Percentiles rank a stretch among this genome's conserved stretches.
These are phyloP conservation scores for Flagelloscypha sp. DNA, from an alignment of 768 basidiomycete genomes.

Conservation along the genomic window DNA sequence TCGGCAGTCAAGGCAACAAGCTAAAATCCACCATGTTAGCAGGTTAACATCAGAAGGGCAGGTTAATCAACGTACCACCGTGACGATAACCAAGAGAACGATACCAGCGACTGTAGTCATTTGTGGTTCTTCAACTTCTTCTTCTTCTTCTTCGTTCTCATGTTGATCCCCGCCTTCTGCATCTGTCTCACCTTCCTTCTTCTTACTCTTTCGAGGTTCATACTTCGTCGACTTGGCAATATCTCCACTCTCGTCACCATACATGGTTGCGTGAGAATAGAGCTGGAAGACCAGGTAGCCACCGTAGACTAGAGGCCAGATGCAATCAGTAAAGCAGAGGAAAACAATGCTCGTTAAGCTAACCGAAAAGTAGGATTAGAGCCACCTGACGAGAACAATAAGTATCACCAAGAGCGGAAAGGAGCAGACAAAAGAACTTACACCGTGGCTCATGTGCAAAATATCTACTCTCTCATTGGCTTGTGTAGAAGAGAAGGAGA, in stretches of 20 bases:
- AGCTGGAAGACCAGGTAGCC: slow-evolving; percentile 77
- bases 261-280: slow-evolving; percentile 69
- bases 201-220: slow-evolving; percentile 16
- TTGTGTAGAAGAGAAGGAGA: slow-evolving; percentile 51
- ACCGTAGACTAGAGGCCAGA: slow-evolving; percentile 49
- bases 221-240: slow-evolving; percentile 28
- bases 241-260: slow-evolving; percentile 39
- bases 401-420: neutral
- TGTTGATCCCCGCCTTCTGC: slow-evolving; percentile 7
- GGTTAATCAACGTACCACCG: slow-evolving; percentile 44
- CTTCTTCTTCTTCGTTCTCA: slow-evolving; percentile 29
- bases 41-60: slow-evolving; percentile 8
- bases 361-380: slow-evolving; percentile 70
- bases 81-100: slow-evolving; percentile 46
- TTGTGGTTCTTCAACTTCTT: slow-evolving; percentile 41
- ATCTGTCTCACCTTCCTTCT: slow-evolving; percentile 21
- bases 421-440: slow-evolving; percentile 24
- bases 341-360: slow-evolving; percentile 12
- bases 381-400: slow-evolving; percentile 43
- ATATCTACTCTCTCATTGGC: slow-evolving; percentile 11
- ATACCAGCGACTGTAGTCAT: slow-evolving; percentile 49
- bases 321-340: slow-evolving; percentile 3
- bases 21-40: slow-evolving; percentile 19
- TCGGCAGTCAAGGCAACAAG: slow-evolving; percentile 51
- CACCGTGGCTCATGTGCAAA: slow-evolving; percentile 70